Base-by-base conservation (phyloP, 495 filamentous ascomycete genomes). In the Penicillium atrosanguineum region DNA sequence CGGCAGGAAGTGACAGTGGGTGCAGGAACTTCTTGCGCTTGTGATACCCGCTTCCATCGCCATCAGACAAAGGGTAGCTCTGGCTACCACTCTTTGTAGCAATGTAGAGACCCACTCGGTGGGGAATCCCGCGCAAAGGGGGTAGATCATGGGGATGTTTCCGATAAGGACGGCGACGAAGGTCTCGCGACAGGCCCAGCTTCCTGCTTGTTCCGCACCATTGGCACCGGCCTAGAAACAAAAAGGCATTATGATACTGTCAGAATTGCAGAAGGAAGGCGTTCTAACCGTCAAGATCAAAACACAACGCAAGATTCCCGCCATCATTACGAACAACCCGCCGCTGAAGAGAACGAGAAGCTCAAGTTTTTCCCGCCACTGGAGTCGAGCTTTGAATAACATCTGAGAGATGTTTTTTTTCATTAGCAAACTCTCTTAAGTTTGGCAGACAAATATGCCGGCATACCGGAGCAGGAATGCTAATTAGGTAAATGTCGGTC, bases 111-210 rank as follows among this genome's bases (percentile, higher is more conserved):
- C 69, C 69, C 0, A 68, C 68, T 20, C 66, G 70, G 20, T 61
- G 66, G 23, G 63, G 62, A 15, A 69, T 45, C 2, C 75, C 67
- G 3, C 74, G 74, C 52, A 79, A 58, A 83, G 56, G 1, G 81
- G 80, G 52, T 82, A 82, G 34, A 86, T 70, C 78, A 85, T 83
- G 7, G 83, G 83, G 19, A 79, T 61, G 61, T 85, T 86, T 54
- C 77, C 77, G 48, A 85, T 75, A 23, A 84, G 61, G 26, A 84
- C 74, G 2, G 79, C 81, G 45, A 85, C 79, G 56, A 86, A 85
- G 34, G 81, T 83, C 56, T 85, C 83, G 44, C 83, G 81, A 54
- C 80, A 77, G 45, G 83, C 81, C 83, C 83, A 86, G 69, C 73
- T 76, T 37, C 82, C 81, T 7, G 80, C 79, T 71, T 83, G 74